phyloP scores from a whole-genome alignment of 129 eudicot species.

The Lonicera japonica region DNA sequence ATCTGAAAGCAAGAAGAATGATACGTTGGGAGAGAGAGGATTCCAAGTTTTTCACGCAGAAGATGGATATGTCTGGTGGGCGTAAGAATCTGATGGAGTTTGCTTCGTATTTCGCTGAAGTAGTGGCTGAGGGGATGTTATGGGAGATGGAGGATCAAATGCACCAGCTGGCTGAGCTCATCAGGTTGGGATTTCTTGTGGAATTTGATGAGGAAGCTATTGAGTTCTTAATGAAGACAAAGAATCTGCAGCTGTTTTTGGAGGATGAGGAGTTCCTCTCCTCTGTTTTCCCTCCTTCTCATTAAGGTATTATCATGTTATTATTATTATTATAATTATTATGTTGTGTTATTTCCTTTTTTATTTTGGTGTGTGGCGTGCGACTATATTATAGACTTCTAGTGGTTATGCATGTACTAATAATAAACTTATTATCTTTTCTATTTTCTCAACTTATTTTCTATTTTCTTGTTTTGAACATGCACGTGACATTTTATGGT shows the following conservation, averaged over 20 bases:
- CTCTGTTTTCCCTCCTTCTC: slow-evolving; percentile 20
- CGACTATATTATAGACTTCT: too few relatives aligned
- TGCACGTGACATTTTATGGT: too few relatives aligned
- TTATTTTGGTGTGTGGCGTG: too few relatives aligned
- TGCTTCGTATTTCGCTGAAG: slow-evolving; percentile 42
- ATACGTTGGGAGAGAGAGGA: slow-evolving; percentile 52
- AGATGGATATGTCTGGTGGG: slow-evolving; percentile 23
- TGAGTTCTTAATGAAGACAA: slow-evolving; percentile 34
- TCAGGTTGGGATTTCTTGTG: slow-evolving; percentile 46
- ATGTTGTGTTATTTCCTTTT: too few relatives aligned
- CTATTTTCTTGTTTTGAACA: too few relatives aligned
- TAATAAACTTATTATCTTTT: too few relatives aligned
- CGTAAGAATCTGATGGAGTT: slow-evolving; percentile 27
- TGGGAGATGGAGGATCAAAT: slow-evolving; percentile 51
- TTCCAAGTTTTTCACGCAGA: slow-evolving; percentile 29
- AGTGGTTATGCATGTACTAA: too few relatives aligned
- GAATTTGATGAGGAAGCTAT: slow-evolving; percentile 50
- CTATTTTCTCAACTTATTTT: too few relatives aligned
- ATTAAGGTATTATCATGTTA: too few relatives aligned
- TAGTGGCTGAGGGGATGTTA: slow-evolving; percentile 40
- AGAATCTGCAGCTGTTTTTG: slow-evolving; percentile 35
- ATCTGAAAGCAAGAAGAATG: slow-evolving; percentile 26
- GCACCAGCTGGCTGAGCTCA: slow-evolving; percentile 33
- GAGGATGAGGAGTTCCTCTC: slow-evolving; percentile 48
- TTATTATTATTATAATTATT: too few relatives aligned